Evolutionary conservation across 176 grass and related monocot genomes (phyloP).

Genomic region (Echinochloa phyllopogon): DNA sequence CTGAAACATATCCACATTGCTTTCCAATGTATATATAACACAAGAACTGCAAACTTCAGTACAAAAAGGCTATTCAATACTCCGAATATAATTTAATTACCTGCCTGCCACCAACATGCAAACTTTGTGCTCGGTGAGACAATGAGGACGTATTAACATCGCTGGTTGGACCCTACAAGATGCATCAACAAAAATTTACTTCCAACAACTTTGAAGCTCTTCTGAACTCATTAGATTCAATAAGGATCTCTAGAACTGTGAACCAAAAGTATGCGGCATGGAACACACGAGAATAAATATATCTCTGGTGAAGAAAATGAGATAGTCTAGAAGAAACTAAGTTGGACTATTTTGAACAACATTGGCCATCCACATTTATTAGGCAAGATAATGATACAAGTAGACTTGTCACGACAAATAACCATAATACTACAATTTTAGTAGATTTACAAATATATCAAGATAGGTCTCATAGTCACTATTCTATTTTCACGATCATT

Average conservation of each 20-base stretch:
- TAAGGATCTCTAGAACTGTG: background rate
- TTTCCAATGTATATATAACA: background rate
- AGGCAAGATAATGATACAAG: background rate
- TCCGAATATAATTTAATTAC: conserved; percentile 40
- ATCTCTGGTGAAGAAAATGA: background rate
- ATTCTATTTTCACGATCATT: background rate
- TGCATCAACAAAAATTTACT: conserved; percentile 28
- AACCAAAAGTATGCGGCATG: background rate
- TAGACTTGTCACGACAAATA: background rate
- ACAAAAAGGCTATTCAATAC: background rate
- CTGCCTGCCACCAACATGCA: conserved; percentile 54
- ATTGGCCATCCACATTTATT: background rate
- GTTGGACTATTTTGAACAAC: background rate
- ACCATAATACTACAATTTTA: background rate
- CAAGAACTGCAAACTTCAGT: conserved; percentile 6
- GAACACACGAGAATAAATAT: conserved; percentile 3
- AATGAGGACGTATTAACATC: conserved; percentile 43
- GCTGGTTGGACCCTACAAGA: conserved; percentile 46
- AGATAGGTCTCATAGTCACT: background rate
- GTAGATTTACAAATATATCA: background rate
- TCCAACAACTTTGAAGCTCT: conserved; percentile 3
- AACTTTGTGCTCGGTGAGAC: conserved; percentile 33
- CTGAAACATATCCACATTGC: background rate
- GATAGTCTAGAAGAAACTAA: background rate
- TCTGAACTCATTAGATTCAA: conserved; percentile 6